Percentiles rank a stretch among this genome's conserved stretches.
These are phyloP conservation scores for Omphalea diandra DNA, from an alignment of 441 rosid species.

Conservation along the genomic window DNA sequence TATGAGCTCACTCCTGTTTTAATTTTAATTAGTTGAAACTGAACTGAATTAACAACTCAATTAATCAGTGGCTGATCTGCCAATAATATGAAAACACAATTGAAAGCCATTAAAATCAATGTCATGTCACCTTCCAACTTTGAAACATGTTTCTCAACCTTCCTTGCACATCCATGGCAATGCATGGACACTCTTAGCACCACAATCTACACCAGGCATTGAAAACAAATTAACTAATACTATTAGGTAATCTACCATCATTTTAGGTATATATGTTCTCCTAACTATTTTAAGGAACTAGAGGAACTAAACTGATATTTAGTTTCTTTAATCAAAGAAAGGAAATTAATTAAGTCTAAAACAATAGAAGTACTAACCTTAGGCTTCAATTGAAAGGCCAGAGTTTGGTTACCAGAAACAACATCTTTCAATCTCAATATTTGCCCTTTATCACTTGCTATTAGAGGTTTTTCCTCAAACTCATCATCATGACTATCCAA, in stretches of 20 bases:
- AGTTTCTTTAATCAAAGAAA: not conserved
- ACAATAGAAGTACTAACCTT: conserved; percentile 39
- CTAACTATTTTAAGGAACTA: too few relatives aligned
- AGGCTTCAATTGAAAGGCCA: conserved; percentile 87
- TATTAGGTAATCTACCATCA: too few relatives aligned
- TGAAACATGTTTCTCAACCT: conserved; percentile 84
- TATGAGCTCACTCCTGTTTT: conserved; percentile 83
- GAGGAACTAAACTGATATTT: too few relatives aligned
- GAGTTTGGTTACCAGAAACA: conserved; percentile 57
- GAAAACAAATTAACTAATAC: not conserved
- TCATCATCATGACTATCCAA: conserved; percentile 40
- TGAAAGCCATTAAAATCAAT: too few relatives aligned
- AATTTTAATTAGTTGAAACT: not conserved
- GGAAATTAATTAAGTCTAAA: not conserved
- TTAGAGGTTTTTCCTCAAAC: conserved; percentile 47
- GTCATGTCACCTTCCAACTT: conserved; percentile 61
- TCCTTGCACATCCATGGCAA: conserved; percentile 86
- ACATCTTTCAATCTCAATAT: conserved; percentile 51
- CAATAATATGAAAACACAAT: too few relatives aligned
- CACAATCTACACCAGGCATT: conserved; percentile 52
- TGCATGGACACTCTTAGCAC: conserved; percentile 88
- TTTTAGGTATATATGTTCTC: too few relatives aligned
- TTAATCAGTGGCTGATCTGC: too few relatives aligned
- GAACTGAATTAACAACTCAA: too few relatives aligned
- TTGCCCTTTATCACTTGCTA: conserved; percentile 31